These are phyloP conservation scores for Yarrowia bubula DNA, from an alignment of 805 yeast species.

Conservation along the genomic window DNA sequence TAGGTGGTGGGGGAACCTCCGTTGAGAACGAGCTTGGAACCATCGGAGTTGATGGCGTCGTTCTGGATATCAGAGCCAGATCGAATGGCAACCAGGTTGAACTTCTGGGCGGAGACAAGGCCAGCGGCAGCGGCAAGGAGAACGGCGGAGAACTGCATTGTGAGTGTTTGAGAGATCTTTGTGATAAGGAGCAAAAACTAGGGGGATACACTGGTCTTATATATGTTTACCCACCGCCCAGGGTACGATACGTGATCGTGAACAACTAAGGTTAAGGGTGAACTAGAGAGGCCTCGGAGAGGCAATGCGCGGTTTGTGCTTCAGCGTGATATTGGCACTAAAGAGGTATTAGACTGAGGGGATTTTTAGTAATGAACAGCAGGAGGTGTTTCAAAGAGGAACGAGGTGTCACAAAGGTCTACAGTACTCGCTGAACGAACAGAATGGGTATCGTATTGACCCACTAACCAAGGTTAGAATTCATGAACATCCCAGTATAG, in stretches of 20 bases:
- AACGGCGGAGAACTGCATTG: slow-evolving; percentile 10
- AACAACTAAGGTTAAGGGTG: no score
- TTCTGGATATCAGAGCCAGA: slow-evolving; percentile 23
- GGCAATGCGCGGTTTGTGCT: no score
- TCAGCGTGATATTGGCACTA: no score
- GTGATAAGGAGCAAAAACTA: background rate
- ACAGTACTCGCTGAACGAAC: no score
- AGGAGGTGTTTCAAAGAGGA: no score
- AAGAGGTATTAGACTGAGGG: no score
- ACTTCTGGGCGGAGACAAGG: slow-evolving; percentile 21
- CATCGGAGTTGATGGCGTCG: background rate
- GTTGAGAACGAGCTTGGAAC: background rate
- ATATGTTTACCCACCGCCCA: background rate
- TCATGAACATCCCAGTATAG: background rate
- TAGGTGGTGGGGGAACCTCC: background rate
- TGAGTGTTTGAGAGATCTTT: background rate
- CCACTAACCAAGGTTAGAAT: background rate
- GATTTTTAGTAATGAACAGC: no score
- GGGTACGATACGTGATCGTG: no score
- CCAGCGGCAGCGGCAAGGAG: slow-evolving; percentile 10
- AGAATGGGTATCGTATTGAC: background rate
- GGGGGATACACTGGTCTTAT: background rate
- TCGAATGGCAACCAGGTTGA: slow-evolving; percentile 16
- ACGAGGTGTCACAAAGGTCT: no score
- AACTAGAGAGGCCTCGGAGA: no score